A percentile compares a stretch with the other conserved stretches of the same genome.
Conservation (phyloP, 257 asterid species). For the Leptodermis oblonga region DNA sequence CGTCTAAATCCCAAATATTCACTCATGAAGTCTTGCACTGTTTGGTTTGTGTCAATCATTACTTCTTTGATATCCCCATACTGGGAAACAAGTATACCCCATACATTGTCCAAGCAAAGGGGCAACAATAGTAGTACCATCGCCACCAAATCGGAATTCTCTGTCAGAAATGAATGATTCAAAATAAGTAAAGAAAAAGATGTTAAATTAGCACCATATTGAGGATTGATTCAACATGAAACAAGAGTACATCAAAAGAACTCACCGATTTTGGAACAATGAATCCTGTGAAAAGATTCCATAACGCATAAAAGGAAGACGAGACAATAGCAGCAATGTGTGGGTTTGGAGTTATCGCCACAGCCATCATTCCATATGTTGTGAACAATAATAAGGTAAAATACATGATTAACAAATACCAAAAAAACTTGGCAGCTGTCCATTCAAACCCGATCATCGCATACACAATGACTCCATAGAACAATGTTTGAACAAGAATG, state of each 20-base stretch:
- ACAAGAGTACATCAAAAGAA: too few relatives aligned
- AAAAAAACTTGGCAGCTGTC: slow-evolving; percentile 1
- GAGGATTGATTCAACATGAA: too few relatives aligned
- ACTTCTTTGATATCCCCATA: slow-evolving; percentile 45
- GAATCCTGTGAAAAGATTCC: slow-evolving; percentile 5
- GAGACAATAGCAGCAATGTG: slow-evolving; percentile 2
- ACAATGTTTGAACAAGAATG: slow-evolving; percentile 1
- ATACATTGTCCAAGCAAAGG: slow-evolving; percentile 63
- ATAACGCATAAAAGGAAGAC: neutral
- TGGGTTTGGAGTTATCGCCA: slow-evolving; percentile 6
- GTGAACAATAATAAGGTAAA: slow-evolving; percentile 5
- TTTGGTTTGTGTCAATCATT: slow-evolving; percentile 34
- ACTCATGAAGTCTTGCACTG: slow-evolving; percentile 49
- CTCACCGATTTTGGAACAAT: slow-evolving; percentile 6
- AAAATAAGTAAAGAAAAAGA: slow-evolving; percentile 1
- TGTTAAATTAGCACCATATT: too few relatives aligned
- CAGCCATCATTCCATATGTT: slow-evolving; percentile 10
- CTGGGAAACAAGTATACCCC: slow-evolving; percentile 65
- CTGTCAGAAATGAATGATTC: too few relatives aligned
- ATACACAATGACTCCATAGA: slow-evolving; percentile 4
- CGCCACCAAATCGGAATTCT: slow-evolving; percentile 86
- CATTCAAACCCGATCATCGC: slow-evolving; percentile 9
- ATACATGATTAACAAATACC: slow-evolving; percentile 9
- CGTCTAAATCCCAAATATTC: slow-evolving; percentile 48
- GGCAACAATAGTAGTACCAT: slow-evolving; percentile 67